Evolutionary conservation across 768 basidiomycete genomes (phyloP).

Genomic region (Tulasnella sp.): DNA sequence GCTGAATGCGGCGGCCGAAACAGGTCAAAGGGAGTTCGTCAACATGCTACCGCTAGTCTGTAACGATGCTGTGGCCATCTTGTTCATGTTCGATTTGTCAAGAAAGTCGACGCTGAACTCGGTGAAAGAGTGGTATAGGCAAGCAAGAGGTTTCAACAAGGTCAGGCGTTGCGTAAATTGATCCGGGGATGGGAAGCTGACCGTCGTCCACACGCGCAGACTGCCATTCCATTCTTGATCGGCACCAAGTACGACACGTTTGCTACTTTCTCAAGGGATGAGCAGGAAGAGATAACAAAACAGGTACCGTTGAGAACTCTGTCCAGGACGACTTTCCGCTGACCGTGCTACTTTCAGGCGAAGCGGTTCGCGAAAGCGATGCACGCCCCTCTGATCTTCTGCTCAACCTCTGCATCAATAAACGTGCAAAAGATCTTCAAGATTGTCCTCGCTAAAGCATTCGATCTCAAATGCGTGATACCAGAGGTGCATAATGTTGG

Average conservation of each 20-base stretch:
- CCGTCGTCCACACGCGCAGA: constrained; percentile 53
- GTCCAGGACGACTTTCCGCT: background rate
- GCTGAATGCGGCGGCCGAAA: constrained; percentile 1
- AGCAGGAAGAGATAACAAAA: constrained; percentile 99
- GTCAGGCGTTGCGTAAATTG: constrained; percentile 51
- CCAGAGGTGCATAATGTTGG: constrained; percentile 97
- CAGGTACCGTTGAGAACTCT: constrained; percentile 57
- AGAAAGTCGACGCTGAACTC: constrained; percentile 97
- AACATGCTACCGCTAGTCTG: constrained; percentile 98
- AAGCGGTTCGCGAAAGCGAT: constrained; percentile 98
- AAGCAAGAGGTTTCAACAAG: constrained; percentile 99
- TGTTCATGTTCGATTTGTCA: constrained; percentile 99
- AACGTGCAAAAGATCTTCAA: constrained; percentile 99
- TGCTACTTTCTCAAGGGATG: constrained; percentile 91
- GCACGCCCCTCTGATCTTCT: constrained; percentile 99
- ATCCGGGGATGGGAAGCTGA: background rate
- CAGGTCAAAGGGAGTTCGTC: constrained; percentile 92
- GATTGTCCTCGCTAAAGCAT: constrained; percentile 95
- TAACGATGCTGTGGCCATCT: constrained; percentile 98
- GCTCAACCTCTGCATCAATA: constrained; percentile 97
- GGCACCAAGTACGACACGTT: constrained; percentile 99
- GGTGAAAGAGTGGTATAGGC: constrained; percentile 99
- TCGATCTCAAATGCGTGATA: constrained; percentile 98
- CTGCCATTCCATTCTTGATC: constrained; percentile 96
- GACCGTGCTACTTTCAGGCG: constrained; percentile 56